Evolutionary conservation across 805 yeast species (phyloP), one percentile per base, ranked within the genome.

Genomic region (Priceomyces fermenticarens): DNA sequence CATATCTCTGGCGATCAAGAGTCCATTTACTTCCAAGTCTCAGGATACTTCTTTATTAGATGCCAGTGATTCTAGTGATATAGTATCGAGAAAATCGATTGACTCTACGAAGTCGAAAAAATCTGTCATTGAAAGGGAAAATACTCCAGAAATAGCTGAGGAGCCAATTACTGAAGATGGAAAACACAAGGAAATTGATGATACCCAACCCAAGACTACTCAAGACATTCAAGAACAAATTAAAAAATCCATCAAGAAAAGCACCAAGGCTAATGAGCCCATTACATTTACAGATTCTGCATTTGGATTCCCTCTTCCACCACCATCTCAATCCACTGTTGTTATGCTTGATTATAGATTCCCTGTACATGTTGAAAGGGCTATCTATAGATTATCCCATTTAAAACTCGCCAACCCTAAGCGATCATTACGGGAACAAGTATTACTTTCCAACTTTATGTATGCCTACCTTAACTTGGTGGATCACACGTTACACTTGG

Each of bases 291-390:
- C 87, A 3, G 95, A 85, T 49, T 83, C 91, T 20, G 91, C 95
- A 2, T 85, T 86, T 65, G 95, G 95, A 3, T 86, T 86, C 62
- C 95, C 95, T 5, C 64, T 86, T 40, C 95, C 95, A 1, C 88
- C 89, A 29, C 77, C 88, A 12, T 82, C 91, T 0, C 75, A 74
- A 23, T 83, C 91, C 1, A 86, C 93, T 0, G 68, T 86, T 30
- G 76, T 85, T 13, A 86, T 86, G 95, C 69, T 85, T 43, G 91
- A 85, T 57, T 82, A 84, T 53, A 72, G 99, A 47, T 85, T 87
- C 60, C 97, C 98, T 0, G 81, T 93, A 35, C 97, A 91, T 61
- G 95, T 93, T 33, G 99, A 93, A 62, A 75, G 99, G 31, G 99
- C 99, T 0, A 86, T 93, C 38, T 93, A 93, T 62, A 71, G 99